A percentile compares a stretch with the other conserved stretches of the same genome.
phyloP scores from a whole-genome alignment of 345 rosid species.

The Camelina neglecta region DNA sequence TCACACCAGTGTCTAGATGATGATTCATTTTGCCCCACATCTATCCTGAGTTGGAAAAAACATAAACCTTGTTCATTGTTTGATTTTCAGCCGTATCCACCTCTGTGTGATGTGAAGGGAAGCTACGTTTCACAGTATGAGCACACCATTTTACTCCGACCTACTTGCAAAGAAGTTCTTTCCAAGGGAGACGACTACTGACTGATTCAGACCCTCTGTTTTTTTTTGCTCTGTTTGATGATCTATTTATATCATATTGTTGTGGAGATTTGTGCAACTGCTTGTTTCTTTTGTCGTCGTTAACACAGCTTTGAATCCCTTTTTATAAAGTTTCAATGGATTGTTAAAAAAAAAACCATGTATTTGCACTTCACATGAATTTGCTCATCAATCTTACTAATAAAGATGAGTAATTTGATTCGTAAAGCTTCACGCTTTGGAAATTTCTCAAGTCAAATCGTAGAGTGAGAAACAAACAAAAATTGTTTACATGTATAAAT shows the following conservation, averaged over 20 bases:
- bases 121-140: constrained; percentile 94
- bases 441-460: constrained; percentile 1
- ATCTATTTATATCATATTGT: constrained; percentile 15
- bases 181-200: constrained; percentile 90
- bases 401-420: neutral
- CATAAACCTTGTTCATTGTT: neutral
- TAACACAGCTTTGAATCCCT: constrained; percentile 26
- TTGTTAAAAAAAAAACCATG: neutral
- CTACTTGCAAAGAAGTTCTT: constrained; percentile 95
- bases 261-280: constrained; percentile 27
- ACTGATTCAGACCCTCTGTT: constrained; percentile 44
- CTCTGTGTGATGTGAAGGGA: constrained; percentile 84
- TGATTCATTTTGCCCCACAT: neutral
- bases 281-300: constrained; percentile 11
- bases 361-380: constrained; percentile 1
- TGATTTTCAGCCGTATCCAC: constrained; percentile 78
- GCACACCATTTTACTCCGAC: constrained; percentile 90
- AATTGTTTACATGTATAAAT: neutral
- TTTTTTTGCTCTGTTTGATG: constrained; percentile 5
- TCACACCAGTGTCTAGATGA: constrained; percentile 14
- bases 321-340: neutral
- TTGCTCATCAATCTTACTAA: neutral
- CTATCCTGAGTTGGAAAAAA: neutral
- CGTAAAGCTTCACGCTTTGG: neutral
- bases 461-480: neutral